Conservation (phyloP, 2,329 filamentous ascomycete species). For the Ascochyta fabae region DNA sequence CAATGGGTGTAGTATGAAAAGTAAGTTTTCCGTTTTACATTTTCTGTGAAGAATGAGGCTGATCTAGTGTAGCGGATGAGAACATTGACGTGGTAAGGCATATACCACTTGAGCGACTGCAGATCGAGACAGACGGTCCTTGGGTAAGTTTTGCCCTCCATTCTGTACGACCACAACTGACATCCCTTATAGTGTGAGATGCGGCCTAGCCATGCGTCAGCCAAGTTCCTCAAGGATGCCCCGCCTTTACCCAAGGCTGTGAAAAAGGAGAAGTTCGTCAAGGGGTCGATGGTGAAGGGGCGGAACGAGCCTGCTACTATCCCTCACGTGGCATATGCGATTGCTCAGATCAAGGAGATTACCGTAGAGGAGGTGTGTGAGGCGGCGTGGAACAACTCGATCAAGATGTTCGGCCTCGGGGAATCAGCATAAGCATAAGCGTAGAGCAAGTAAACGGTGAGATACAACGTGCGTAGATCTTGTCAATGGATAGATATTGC, state of each 20-base stretch:
- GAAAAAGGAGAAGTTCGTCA: conserved; percentile 95
- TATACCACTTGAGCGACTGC: conserved; percentile 78
- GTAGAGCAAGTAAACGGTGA: background rate
- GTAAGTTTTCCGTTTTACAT: conserved; percentile 19
- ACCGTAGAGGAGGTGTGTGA: conserved; percentile 83
- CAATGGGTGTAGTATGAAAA: conserved; percentile 97
- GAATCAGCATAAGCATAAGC: conserved; percentile 25
- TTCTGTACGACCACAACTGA: background rate
- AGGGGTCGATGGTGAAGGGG: conserved; percentile 89
- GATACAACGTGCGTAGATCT: background rate
- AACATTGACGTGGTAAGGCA: conserved; percentile 85
- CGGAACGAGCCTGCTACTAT: conserved; percentile 93
- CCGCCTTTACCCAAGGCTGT: conserved; percentile 79
- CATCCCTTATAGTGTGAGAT: conserved; percentile 75
- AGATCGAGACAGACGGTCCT: conserved; percentile 96
- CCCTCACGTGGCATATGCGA: conserved; percentile 82
- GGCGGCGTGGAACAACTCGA: conserved; percentile 57
- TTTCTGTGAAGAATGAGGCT: background rate
- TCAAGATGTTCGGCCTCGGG: conserved; percentile 50
- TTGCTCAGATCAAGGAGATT: conserved; percentile 84
- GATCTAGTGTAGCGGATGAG: conserved; percentile 52
- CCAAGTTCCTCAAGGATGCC: conserved; percentile 72
- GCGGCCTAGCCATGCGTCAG: conserved; percentile 83
- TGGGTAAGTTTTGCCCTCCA: conserved; percentile 60
- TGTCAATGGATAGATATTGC: background rate